Percentiles rank a stretch among this genome's conserved stretches.
These are phyloP conservation scores for Corniculantispora saksenae DNA, from an alignment of 2,329 filamentous ascomycete genomes.

Conservation along the genomic window DNA sequence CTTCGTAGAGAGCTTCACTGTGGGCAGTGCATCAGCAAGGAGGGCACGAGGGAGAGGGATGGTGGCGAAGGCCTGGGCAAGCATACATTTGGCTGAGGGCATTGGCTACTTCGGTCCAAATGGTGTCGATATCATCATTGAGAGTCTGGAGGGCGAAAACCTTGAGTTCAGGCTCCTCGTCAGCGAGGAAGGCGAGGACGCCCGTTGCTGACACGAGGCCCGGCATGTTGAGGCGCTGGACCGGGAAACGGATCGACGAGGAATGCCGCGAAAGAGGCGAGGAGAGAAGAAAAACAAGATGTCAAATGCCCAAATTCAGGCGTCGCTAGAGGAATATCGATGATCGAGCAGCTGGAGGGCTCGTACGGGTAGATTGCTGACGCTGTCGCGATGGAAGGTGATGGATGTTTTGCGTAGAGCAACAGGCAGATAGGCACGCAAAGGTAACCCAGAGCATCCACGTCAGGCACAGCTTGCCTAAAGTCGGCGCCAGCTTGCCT, in stretches of 20 bases:
- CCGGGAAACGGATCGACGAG: not conserved
- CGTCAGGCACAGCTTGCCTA: constrained; percentile 46
- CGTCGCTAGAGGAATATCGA: not conserved
- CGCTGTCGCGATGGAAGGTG: constrained; percentile 20
- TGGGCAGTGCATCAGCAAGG: constrained; percentile 22
- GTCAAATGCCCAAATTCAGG: not conserved
- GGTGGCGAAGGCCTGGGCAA: constrained; percentile 8
- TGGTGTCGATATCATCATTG: constrained; percentile 92
- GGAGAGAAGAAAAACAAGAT: not conserved
- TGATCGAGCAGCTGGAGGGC: constrained; percentile 15
- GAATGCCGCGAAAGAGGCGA: not conserved
- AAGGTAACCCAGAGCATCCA: constrained; percentile 35
- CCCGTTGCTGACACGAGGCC: constrained; percentile 92
- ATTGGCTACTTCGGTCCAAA: constrained; percentile 96
- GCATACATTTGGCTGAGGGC: constrained; percentile 87
- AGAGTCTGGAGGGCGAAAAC: constrained; percentile 92
- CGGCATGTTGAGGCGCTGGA: constrained; percentile 64
- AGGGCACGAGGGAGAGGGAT: not conserved
- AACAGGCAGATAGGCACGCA: constrained; percentile 28
- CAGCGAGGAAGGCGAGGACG: constrained; percentile 90
- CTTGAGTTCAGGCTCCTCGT: constrained; percentile 91
- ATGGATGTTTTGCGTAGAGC: constrained; percentile 32
- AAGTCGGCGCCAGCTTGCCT: constrained; percentile 1
- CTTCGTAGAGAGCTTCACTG: constrained; percentile 96
- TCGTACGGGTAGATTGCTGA: constrained; percentile 19